A percentile compares a stretch with the other conserved stretches of the same genome.
phyloP scores from a whole-genome alignment of 352 stramenopile species.

The Phytophthora foliorum region DNA sequence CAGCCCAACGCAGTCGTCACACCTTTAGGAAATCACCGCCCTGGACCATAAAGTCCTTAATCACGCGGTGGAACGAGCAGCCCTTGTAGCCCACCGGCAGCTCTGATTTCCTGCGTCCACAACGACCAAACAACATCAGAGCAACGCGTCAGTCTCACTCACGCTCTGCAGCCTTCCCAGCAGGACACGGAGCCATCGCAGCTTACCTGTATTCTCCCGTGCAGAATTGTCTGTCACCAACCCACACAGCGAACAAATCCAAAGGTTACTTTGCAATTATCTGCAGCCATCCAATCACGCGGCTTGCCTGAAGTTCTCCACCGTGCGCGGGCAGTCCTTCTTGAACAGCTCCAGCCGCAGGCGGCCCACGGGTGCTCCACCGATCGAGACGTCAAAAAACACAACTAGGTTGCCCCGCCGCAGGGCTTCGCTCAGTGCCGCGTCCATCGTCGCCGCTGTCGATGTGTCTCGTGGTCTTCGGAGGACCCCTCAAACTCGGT shows the following conservation, averaged over 20 bases:
- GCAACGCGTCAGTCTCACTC: slow-evolving; percentile 29
- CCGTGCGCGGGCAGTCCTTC: slow-evolving; percentile 96
- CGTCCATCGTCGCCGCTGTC: slow-evolving; percentile 67
- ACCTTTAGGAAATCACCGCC: slow-evolving; percentile 91
- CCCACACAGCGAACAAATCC: slow-evolving; percentile 14
- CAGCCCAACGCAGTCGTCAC: neutral
- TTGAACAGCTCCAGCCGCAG: slow-evolving; percentile 98
- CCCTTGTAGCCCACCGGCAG: slow-evolving; percentile 91
- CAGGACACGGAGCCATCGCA: neutral
- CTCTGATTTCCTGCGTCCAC: slow-evolving; percentile 71
- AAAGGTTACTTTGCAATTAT: slow-evolving; percentile 9
- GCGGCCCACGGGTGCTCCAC: slow-evolving; percentile 85
- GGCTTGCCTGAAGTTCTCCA: slow-evolving; percentile 94
- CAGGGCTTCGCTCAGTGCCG: slow-evolving; percentile 91
- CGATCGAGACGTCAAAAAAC: slow-evolving; percentile 96
- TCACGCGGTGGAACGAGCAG: slow-evolving; percentile 90
- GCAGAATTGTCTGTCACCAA: slow-evolving; percentile 92
- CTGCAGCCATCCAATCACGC: slow-evolving; percentile 20
- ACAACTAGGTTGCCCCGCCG: slow-evolving; percentile 95
- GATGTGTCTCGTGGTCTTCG: neutral
- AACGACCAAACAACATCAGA: slow-evolving; percentile 29
- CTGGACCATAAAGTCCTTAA: slow-evolving; percentile 95
- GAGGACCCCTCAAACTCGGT: slow-evolving; percentile 2
- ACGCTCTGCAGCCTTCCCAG: neutral
- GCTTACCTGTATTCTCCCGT: slow-evolving; percentile 96